Evolutionary conservation across 352 stramenopile species (phyloP), one percentile per base, ranked within the genome.

Genomic region (Phytophthora uliginosa): DNA sequence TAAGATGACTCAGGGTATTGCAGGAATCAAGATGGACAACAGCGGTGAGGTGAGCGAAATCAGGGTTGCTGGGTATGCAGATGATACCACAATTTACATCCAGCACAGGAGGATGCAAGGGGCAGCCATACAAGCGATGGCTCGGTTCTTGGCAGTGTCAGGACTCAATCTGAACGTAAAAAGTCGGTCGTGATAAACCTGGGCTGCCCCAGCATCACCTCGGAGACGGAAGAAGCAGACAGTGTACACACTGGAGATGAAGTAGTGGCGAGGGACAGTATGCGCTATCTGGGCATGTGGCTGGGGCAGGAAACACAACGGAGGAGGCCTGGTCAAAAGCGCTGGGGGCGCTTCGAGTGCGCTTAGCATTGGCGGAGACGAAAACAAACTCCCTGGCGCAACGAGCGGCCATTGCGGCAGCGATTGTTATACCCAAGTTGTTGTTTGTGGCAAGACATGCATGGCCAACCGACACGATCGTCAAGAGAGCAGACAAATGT

Each of bases 51-150:
- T 26, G 31, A 24, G 17, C 63, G 5, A 34, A 47, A 9, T 31
- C 7, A 31, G 28, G 6, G 34, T 50, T 0, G 63, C 63, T 3
- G 55, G 56, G 4, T 71, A 71, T 13, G 56, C 64, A 1, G 56
- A 71, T 13, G 64, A 71, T 9, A 57, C 64, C 0, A 48, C 56
- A 2, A 60, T 71, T 7, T 59, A 59, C 13, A 18, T 64, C 0
- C 5, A 5, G 1, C 0, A 31, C 18, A 9, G 7, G 0, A 2
- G 2, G 1, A 71, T 64, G 45, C 55, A 71, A 20, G 0, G 20
- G 4, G 55, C 33, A 3, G 64, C 48, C 1, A 54, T 71, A 12
- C 1, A 17, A 10, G 54, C 31, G 17, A 45, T 70, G 0, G 17
- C 2, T 1, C 10, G 63, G 4, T 63, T 59, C 10, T 63, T 54